These are phyloP conservation scores for Thalassiosira oceanica DNA, from an alignment of 352 stramenopile genomes.

Conservation along the genomic window DNA sequence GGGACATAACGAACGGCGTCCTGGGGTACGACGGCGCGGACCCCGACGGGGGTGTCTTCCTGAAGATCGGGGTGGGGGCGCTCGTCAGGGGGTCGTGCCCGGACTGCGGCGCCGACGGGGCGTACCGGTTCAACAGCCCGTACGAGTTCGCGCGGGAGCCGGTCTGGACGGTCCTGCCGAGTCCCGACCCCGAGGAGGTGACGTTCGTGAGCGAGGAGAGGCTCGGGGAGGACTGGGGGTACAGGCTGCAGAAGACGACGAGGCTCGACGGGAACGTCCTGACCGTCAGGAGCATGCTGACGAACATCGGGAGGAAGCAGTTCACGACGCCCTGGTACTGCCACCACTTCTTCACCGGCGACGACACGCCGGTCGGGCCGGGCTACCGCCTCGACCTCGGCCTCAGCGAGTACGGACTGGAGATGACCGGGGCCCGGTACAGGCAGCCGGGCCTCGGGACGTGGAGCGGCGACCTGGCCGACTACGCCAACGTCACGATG, in stretches of 20 bases:
- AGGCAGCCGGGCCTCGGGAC: conserved; percentile 59
- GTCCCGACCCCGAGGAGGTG: conserved; percentile 26
- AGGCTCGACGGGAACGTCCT: conserved; percentile 51
- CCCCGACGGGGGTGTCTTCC: conserved; percentile 68
- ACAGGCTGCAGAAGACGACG: conserved; percentile 60
- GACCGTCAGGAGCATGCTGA: conserved; percentile 58
- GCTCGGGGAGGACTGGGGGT: conserved; percentile 50
- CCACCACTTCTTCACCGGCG: conserved; percentile 75
- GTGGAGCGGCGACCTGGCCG: conserved; percentile 54
- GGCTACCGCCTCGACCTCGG: conserved; percentile 63
- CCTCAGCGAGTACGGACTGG: conserved; percentile 42
- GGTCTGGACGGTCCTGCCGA: conserved; percentile 42
- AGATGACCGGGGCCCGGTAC: conserved; percentile 31
- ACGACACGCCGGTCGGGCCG: conserved; percentile 52
- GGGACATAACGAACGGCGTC: conserved; percentile 75
- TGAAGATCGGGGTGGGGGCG: conserved; percentile 78
- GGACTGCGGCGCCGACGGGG: conserved; percentile 48
- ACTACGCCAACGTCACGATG: conserved; percentile 56
- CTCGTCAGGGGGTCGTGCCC: conserved; percentile 71
- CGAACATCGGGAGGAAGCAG: conserved; percentile 65
- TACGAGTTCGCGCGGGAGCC: conserved; percentile 63
- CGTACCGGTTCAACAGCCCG: conserved; percentile 74
- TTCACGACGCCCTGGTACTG: conserved; percentile 78
- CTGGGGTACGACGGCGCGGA: conserved; percentile 67
- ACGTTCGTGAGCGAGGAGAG: conserved; percentile 32